Base-by-base conservation (phyloP, 306 rosid species). In the Geum urbanum region DNA sequence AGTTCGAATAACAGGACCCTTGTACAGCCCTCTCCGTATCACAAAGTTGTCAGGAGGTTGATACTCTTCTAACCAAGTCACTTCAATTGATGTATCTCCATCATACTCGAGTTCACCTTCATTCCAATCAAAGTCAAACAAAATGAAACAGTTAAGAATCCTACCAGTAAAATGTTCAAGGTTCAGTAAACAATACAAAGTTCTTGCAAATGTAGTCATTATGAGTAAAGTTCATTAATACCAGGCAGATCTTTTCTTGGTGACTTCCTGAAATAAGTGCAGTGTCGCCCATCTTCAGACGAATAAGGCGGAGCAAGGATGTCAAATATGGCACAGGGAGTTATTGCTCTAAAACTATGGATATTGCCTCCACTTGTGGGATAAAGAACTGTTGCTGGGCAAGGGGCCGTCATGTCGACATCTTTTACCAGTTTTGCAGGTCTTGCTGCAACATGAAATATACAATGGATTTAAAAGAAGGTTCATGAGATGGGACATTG, bases 311-410 rank as follows among this genome's bases (percentile, higher is more conserved):
- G 99, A 56, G 95, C 76, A 41, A 91, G 71, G 75, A 95, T 85
- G 82, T 95, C 99, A 46, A 95, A 85, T 77, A 95, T 74, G n/a
- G 99, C 99, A 41, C 99, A 95, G 5, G 97, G 99, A 62, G 97
- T 91, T 61, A 83, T 37, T 19, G 99, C 99, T 82, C 79, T 79
- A 76, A 95, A 95, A 79, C 84, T 81, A 80, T 95, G 99, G 71
- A 95, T 87, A 75, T 95, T 91, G 78, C 99, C 99, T 59, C 99
- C 99, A 55, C 80, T 85, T 20, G 87, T 82, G 6, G 99, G 99
- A 76, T 89, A 91, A 57, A 95, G 95, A 74, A 87, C 63, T 35
- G 99, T 91, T 16, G 97, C 84, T 5, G 92, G 90, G 75, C 68
- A 81, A 1, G 97, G 97, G 1, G 97, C 96, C 3, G 86, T 80